phyloP scores from a whole-genome alignment of 164 flowering plant species.

The Amborella trichopoda region DNA sequence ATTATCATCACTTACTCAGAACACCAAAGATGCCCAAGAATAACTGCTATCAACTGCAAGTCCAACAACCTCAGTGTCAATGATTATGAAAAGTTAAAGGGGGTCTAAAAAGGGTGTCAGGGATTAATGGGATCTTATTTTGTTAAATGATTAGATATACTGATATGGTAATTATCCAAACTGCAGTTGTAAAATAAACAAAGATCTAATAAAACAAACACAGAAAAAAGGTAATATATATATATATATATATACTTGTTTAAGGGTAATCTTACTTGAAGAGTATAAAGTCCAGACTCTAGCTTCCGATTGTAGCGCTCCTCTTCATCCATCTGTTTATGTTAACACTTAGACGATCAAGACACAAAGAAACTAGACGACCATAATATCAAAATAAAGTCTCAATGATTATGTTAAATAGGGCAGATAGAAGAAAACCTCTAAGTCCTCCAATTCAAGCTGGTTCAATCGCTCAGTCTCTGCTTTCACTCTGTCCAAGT shows the following conservation, averaged over 20 bases:
- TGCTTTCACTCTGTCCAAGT: constrained; percentile 75
- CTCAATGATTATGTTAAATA: too few species aligned
- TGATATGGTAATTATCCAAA: too few species aligned
- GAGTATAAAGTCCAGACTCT: constrained; percentile 90
- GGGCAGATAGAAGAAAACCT: constrained; percentile 30
- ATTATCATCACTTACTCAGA: constrained; percentile 63
- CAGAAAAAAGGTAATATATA: background rate
- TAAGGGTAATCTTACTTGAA: constrained; percentile 43
- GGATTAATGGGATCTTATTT: too few species aligned
- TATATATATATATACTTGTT: background rate
- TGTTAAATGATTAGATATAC: too few species aligned
- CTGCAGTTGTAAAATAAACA: too few species aligned
- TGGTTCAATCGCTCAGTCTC: constrained; percentile 58
- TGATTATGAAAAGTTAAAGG: too few species aligned
- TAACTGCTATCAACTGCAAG: constrained; percentile 79
- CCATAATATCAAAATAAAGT: background rate
- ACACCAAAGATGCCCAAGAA: constrained; percentile 94
- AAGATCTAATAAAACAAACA: too few species aligned
- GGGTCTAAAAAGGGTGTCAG: too few species aligned
- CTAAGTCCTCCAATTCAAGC: constrained; percentile 82
- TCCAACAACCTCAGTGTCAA: too few species aligned
- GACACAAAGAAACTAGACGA: background rate
- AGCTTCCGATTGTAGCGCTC: constrained; percentile 76
- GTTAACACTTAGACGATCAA: too few species aligned
- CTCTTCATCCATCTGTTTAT: constrained; percentile 91